These are phyloP conservation scores for Puccinia horiana DNA, from an alignment of 1,284 basidiomycete species.

Conservation along the genomic window DNA sequence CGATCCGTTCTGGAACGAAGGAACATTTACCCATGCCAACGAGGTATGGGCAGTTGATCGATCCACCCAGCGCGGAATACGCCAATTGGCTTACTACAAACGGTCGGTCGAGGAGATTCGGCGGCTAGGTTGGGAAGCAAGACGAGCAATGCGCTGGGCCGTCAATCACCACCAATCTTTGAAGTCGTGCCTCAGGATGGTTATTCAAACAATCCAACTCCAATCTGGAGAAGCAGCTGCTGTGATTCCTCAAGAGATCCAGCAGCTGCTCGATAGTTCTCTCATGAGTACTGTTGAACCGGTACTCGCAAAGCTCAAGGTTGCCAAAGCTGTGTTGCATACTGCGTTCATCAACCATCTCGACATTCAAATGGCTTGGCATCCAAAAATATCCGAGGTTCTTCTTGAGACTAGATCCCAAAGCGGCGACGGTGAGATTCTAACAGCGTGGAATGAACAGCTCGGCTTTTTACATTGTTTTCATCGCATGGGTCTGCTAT, in stretches of 20 bases:
- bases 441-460: neutral
- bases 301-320: neutral
- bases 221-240: neutral
- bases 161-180: neutral
- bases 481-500: neutral
- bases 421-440: neutral
- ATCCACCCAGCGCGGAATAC: neutral
- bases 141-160: neutral
- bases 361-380: neutral
- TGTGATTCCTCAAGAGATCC: neutral
- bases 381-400: neutral
- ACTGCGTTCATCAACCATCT: neutral
- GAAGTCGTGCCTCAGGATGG: neutral
- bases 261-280: neutral
- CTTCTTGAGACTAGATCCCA: neutral
- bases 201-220: neutral
- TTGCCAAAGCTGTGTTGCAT: neutral
- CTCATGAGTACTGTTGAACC: neutral
- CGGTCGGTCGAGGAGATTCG: neutral
- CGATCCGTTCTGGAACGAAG: constrained; percentile 16
- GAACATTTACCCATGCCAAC: neutral
- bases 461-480: neutral
- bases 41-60: neutral
- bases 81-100: neutral
- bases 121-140: neutral